These are phyloP conservation scores for Coniella lustricola DNA, from an alignment of 2,329 filamentous ascomycete species.

Conservation along the genomic window DNA sequence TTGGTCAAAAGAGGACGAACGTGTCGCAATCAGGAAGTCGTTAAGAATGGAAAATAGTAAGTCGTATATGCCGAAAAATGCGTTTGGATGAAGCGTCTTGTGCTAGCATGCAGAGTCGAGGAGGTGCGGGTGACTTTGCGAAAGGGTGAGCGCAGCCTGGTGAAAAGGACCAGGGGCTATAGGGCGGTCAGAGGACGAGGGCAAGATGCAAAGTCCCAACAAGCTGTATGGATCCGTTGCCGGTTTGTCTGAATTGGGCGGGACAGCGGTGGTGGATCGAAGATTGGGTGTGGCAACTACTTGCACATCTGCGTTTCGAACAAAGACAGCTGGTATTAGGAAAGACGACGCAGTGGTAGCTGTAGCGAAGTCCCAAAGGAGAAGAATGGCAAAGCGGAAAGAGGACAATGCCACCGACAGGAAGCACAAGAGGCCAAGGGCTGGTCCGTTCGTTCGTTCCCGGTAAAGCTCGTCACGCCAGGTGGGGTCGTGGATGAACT, in stretches of 20 bases:
- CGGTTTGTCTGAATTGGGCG: not conserved
- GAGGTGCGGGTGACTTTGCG: conserved; percentile 3
- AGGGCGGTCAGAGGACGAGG: conserved; percentile 14
- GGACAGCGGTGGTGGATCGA: conserved; percentile 1
- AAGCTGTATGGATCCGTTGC: conserved; percentile 9
- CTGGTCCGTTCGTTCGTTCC: conserved; percentile 5
- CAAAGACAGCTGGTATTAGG: conserved; percentile 14
- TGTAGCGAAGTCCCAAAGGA: conserved; percentile 3
- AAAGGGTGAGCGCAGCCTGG: not conserved
- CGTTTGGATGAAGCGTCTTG: conserved; percentile 1
- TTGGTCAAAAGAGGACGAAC: conserved; percentile 11
- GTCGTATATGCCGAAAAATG: conserved; percentile 13
- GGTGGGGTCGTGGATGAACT: not conserved
- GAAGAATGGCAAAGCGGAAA: conserved; percentile 7
- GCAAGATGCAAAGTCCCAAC: conserved; percentile 10
- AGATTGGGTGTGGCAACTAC: conserved; percentile 1
- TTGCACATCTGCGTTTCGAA: conserved; percentile 10
- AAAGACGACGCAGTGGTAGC: conserved; percentile 9
- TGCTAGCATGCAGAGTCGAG: conserved; percentile 5
- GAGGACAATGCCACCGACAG: conserved; percentile 9
- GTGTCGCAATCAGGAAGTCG: conserved; percentile 6
- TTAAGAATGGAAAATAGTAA: conserved; percentile 13
- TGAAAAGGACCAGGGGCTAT: conserved; percentile 2
- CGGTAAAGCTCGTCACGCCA: conserved; percentile 4
- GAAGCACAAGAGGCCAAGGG: conserved; percentile 2